These are phyloP conservation scores for Tolypocladium paradoxum DNA, from an alignment of 2,329 filamentous ascomycete genomes.

Conservation along the genomic window DNA sequence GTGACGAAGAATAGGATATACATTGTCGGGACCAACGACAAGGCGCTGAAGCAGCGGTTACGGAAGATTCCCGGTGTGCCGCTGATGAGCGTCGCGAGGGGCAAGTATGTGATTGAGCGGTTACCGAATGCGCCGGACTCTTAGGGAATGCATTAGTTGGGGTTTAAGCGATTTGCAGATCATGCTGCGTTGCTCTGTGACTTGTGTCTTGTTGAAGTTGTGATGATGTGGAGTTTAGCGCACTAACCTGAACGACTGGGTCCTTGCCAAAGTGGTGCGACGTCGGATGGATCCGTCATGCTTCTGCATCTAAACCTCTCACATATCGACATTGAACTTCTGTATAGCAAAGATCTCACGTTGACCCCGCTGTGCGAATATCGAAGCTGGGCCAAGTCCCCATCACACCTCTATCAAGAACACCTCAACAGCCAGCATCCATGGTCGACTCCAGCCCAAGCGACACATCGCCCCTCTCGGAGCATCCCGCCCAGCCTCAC, in stretches of 20 bases:
- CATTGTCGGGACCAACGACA: conserved; percentile 67
- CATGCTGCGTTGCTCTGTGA: background rate
- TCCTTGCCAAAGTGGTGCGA: too few relatives aligned
- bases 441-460: conserved; percentile 11
- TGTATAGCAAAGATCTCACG: background rate
- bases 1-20: conserved; percentile 66
- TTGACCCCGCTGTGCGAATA: background rate
- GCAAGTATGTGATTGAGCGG: conserved; percentile 91
- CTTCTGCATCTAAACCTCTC: background rate
- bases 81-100: conserved; percentile 71
- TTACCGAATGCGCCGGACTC: conserved; percentile 70
- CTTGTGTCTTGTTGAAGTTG: background rate
- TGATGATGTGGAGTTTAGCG: background rate
- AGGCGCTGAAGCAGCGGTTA: conserved; percentile 71
- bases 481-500: conserved; percentile 5
- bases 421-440: background rate
- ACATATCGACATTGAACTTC: background rate
- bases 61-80: conserved; percentile 61
- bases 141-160: conserved; percentile 7
- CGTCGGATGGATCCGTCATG: background rate
- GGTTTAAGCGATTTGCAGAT: background rate
- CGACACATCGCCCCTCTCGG: conserved; percentile 9
- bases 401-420: background rate
- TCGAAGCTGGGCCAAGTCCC: background rate
- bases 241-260: background rate